Percentiles rank a stretch among this genome's conserved stretches.
Conservation (phyloP, 257 asterid genomes). For the Solanum bulbocastanum region DNA sequence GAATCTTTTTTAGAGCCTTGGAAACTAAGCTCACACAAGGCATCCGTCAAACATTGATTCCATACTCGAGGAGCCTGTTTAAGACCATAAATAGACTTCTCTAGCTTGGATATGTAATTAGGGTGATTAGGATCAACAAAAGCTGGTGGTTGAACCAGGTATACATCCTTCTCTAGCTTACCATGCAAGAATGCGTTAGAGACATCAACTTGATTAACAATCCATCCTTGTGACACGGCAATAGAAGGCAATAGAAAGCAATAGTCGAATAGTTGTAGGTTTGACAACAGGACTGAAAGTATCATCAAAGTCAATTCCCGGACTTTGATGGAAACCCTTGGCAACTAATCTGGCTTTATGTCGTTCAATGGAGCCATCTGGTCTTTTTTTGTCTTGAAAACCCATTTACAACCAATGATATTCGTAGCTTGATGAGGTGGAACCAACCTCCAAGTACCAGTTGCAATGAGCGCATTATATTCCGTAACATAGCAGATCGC, state of each 20-base stretch:
- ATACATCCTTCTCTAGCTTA: too few species aligned
- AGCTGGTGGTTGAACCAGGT: background rate
- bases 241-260: background rate
- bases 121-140: background rate
- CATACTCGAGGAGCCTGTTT: background rate
- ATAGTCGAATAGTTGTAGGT: background rate
- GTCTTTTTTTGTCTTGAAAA: background rate
- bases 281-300: too few species aligned
- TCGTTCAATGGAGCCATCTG: background rate
- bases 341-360: background rate
- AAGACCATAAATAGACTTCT: too few species aligned
- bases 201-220: background rate
- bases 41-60: too few species aligned
- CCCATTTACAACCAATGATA: background rate
- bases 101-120: too few species aligned
- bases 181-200: background rate
- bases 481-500: background rate
- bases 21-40: too few species aligned
- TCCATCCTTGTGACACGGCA: rapidly evolving
- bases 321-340: background rate
- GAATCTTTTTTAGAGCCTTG: too few species aligned
- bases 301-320: too few species aligned
- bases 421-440: background rate
- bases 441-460: background rate
- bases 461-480: background rate